Conservation (phyloP, 78 protist genomes). For the Guillardia theta region DNA sequence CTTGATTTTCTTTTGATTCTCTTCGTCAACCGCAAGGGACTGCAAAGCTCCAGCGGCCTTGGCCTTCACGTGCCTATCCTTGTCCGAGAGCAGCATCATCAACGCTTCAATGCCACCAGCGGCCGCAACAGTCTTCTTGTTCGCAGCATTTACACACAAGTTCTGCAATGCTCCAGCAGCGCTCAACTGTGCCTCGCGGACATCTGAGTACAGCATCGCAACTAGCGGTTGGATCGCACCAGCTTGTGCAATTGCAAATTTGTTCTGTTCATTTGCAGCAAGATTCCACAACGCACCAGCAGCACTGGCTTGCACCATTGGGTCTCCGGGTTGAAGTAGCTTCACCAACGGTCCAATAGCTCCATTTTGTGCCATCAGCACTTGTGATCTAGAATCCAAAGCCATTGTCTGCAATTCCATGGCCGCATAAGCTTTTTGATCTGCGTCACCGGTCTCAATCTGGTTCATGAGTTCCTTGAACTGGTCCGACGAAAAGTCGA, state of each 20-base stretch:
- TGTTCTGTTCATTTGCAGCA: neutral
- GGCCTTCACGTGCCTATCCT: neutral
- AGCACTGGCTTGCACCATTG: neutral
- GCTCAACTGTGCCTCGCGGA: neutral
- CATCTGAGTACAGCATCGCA: constrained; percentile 16
- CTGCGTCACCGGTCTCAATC: neutral
- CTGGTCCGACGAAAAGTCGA: neutral
- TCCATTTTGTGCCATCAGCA: constrained; percentile 18
- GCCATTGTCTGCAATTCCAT: constrained; percentile 42
- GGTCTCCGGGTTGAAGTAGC: neutral
- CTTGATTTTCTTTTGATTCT: constrained; percentile 18
- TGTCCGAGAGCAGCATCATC: constrained; percentile 13
- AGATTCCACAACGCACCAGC: constrained; percentile 28
- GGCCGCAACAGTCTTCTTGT: neutral
- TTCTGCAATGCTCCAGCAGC: neutral
- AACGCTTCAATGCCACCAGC: constrained; percentile 2
- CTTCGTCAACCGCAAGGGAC: constrained; percentile 28
- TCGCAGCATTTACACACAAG: neutral
- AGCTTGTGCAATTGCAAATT: neutral
- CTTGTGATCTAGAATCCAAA: constrained; percentile 3
- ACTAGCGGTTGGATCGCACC: constrained; percentile 33
- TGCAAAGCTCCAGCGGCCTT: neutral
- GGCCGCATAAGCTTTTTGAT: constrained; percentile 1
- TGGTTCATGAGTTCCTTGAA: constrained; percentile 7
- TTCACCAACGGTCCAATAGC: neutral